Base-by-base conservation (phyloP, 2,329 filamentous ascomycete genomes). In the Alternaria brassicicola region DNA sequence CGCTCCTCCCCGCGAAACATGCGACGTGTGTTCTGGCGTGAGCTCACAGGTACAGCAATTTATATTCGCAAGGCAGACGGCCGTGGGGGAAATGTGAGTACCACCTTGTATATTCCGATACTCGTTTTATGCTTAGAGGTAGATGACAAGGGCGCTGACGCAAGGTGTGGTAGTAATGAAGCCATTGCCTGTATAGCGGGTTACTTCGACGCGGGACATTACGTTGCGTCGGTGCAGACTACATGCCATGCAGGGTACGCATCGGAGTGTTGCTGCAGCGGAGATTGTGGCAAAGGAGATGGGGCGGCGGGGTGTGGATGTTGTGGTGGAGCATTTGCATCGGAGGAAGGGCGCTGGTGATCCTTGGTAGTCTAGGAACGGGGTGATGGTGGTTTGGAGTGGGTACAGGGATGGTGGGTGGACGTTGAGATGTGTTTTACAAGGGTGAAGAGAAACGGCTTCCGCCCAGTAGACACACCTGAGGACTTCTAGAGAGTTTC, bases 251-350 rank as follows among this genome's bases (percentile, higher is more conserved):
- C 56, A n/a, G 0, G 66, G 66, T 21, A 70, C 66, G 30, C 67
- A 70, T 62, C 35, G 66, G 17, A 67, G 67, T 51, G 66, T 68
- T 9, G 47, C 62, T 15, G 36, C 64, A 28, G 66, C 59, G n/a
- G 64, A 70, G 42, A 52, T 55, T 35, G 59, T 68, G 52, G 62
- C 42, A 23, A 30, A 46, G 3, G 46, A 56, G 23, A 23, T 63
- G 48, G 53, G 53, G 19, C 43, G 43, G 43, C 38, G 47, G 8
- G 59, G 58, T 4, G 52, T 64, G 3, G 53, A 51, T 35, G 56
- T 62, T 38, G 45, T 61, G 43, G 46, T 64, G 3, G 51, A 31
- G 33, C 65, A 68, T 63, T 42, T 61, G 10, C 62, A 68, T 64
- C 58, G 62, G 41, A 48, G 50, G 28, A 60, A 38, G 55, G 26